Evolutionary conservation across 2,329 filamentous ascomycete genomes (phyloP), one percentile per base, ranked within the genome.

Genomic region (Penicillium expansum): DNA sequence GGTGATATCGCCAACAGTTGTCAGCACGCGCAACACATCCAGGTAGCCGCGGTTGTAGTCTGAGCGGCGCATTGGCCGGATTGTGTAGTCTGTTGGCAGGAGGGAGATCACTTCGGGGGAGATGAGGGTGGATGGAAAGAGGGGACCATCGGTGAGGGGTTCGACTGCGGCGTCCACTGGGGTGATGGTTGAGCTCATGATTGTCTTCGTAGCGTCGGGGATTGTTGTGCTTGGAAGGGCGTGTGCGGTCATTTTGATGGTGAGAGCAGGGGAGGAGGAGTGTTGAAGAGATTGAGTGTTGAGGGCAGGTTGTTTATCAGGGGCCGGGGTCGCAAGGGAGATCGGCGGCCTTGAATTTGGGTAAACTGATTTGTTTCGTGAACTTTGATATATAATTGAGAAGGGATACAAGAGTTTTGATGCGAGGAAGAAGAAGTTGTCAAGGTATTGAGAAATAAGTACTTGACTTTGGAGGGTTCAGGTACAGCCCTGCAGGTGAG

Each of bases 11-110:
- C 94, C 94, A 24, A 97, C 93, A 8, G 90, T 94, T 2, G 94
- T 97, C 68, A 99, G 81, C 37, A 97, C 92, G 44, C 91, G 86
- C 62, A 99, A 81, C 59, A 94, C 93, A 71, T 96, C 91, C 66
- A 99, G 86, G 75, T 96, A 97, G 61, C 92, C 92, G 33, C 82
- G 83, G 55, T 83, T 79, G 77, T 88, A 96, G 77, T 99, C 94
- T 67, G 82, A 83, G 65, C 85, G 85, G 67, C 88, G 85, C 48
- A 97, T 82, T 0, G 93, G 86, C 27, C 94, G 91, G 70, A 96
- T 84, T 29, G 81, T 85, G 81, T 97, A 97, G 68, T 89, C 88
- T 66, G 87, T 79, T 42, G 94, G 93, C 0, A 97, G 86, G 18
- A 81, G 82, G 39, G 86, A 80, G 58, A 85, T 78, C 65, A 97